Conservation (phyloP, 2,329 filamentous ascomycete genomes). For the Aspergillus cejpii region DNA sequence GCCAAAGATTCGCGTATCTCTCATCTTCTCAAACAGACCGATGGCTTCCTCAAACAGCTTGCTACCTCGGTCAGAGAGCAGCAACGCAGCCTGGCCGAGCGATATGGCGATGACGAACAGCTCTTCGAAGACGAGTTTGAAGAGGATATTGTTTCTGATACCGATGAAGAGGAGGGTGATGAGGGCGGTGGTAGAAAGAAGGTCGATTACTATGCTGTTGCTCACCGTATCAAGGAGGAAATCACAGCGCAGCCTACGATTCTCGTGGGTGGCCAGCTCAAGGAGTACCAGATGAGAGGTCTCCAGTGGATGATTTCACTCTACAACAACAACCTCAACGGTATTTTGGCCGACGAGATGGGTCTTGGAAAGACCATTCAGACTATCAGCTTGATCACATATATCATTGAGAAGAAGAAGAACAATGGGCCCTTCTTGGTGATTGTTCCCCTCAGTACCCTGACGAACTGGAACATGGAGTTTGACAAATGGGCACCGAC, state of each 20-base stretch:
- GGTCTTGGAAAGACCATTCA: conserved; percentile 99
- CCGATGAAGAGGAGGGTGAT: conserved; percentile 56
- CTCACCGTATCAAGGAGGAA: conserved; percentile 91
- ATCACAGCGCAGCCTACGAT: conserved; percentile 76
- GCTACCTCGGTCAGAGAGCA: conserved; percentile 91
- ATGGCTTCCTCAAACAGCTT: conserved; percentile 93
- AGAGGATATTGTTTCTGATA: conserved; percentile 59
- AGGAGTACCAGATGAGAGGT: conserved; percentile 98
- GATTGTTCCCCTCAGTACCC: conserved; percentile 90
- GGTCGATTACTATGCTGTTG: conserved; percentile 98
- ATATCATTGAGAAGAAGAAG: conserved; percentile 91
- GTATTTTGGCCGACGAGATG: conserved; percentile 98
- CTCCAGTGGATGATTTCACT: conserved; percentile 99
- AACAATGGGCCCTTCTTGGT: conserved; percentile 90
- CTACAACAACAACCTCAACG: conserved; percentile 99
- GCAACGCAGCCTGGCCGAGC: conserved; percentile 73
- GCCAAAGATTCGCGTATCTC: conserved; percentile 99
- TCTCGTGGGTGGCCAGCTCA: conserved; percentile 83
- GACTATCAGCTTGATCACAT: conserved; percentile 94
- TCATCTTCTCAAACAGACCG: conserved; percentile 90
- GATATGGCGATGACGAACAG: conserved; percentile 62
- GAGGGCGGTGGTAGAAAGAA: conserved; percentile 60
- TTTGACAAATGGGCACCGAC: conserved; percentile 98
- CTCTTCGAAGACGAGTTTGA: conserved; percentile 56
- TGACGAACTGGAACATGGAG: conserved; percentile 98